Conservation (phyloP, 441 rosid genomes). For the Sinapis alba region DNA sequence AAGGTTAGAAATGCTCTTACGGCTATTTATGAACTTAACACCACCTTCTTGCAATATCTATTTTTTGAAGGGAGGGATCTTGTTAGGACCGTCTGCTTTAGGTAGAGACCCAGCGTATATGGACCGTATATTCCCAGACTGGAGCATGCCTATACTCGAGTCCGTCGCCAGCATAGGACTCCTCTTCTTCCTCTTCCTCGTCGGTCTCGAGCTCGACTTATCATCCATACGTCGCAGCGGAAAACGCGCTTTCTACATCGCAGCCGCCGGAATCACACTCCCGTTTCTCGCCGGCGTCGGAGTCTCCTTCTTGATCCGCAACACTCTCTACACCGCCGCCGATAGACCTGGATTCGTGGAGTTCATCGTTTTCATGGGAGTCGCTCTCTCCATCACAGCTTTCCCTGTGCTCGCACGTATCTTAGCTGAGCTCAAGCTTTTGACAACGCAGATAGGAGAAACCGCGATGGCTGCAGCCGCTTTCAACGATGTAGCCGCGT, state of each 20-base stretch:
- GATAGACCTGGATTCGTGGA: slow-evolving; percentile 49
- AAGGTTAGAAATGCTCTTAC: no score
- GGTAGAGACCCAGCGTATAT: slow-evolving; percentile 54
- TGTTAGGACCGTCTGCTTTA: slow-evolving; percentile 67
- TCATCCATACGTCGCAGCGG: slow-evolving; percentile 61
- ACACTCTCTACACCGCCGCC: slow-evolving; percentile 48
- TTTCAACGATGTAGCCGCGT: slow-evolving; percentile 63
- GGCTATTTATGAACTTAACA: slow-evolving; percentile 4
- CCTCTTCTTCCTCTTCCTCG: slow-evolving; percentile 74
- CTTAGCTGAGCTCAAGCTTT: slow-evolving; percentile 63
- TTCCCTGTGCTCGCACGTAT: slow-evolving; percentile 71
- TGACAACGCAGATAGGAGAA: slow-evolving; percentile 59
- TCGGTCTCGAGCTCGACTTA: slow-evolving; percentile 71
- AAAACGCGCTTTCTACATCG: slow-evolving; percentile 59
- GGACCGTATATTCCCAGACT: slow-evolving; percentile 52
- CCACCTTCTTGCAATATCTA: background rate
- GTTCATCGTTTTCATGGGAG: slow-evolving; percentile 58
- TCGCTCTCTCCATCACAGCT: slow-evolving; percentile 70
- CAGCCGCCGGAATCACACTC: slow-evolving; percentile 57
- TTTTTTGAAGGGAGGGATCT: slow-evolving; percentile 58
- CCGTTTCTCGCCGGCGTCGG: slow-evolving; percentile 67
- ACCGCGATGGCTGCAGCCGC: slow-evolving; percentile 82
- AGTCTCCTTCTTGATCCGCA: slow-evolving; percentile 54
- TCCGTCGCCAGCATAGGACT: slow-evolving; percentile 74
- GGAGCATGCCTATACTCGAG: slow-evolving; percentile 68